phyloP scores from a whole-genome alignment of 2,329 filamentous ascomycete species.

The Myotisia sp. region DNA sequence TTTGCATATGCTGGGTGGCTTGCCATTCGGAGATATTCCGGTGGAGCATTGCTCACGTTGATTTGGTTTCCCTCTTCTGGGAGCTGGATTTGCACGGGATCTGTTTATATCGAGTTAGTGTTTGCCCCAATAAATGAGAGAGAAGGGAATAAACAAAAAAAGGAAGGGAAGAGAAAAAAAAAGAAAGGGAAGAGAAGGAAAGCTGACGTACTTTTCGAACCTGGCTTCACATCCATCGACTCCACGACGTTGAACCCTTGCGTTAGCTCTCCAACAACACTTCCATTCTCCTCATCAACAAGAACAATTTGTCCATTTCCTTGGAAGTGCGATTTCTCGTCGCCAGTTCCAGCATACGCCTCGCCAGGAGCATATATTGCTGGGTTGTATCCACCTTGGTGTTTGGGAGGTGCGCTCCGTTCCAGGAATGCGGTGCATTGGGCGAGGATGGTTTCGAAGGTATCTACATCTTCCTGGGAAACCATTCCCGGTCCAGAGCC shows the following conservation, averaged over 20 bases:
- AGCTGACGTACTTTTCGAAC: constrained; percentile 64
- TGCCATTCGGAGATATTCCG: constrained; percentile 56
- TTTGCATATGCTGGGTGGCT: constrained; percentile 85
- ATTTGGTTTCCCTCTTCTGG: constrained; percentile 34
- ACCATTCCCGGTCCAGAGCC: constrained; percentile 50
- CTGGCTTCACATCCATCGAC: constrained; percentile 57
- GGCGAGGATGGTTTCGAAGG: constrained; percentile 94
- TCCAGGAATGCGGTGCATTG: constrained; percentile 95
- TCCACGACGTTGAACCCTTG: constrained; percentile 72
- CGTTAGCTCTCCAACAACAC: constrained; percentile 80
- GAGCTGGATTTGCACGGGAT: constrained; percentile 36
- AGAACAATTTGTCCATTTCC: constrained; percentile 68
- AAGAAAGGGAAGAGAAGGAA: background rate
- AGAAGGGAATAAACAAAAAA: background rate
- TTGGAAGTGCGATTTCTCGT: constrained; percentile 22
- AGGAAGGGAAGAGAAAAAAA: background rate
- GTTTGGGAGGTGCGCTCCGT: constrained; percentile 50
- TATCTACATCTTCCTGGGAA: constrained; percentile 83
- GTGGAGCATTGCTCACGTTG: constrained; percentile 34
- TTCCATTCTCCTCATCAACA: constrained; percentile 89
- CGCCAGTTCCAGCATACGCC: constrained; percentile 47
- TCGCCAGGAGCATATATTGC: constrained; percentile 65
- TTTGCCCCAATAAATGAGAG: too few relatives aligned
- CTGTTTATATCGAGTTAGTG: constrained; percentile 16
- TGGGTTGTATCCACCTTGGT: constrained; percentile 55